Evolutionary conservation across 73 alveolate species (phyloP), one percentile per base, ranked within the genome.

Genomic region (Paramecium octaurelia): DNA sequence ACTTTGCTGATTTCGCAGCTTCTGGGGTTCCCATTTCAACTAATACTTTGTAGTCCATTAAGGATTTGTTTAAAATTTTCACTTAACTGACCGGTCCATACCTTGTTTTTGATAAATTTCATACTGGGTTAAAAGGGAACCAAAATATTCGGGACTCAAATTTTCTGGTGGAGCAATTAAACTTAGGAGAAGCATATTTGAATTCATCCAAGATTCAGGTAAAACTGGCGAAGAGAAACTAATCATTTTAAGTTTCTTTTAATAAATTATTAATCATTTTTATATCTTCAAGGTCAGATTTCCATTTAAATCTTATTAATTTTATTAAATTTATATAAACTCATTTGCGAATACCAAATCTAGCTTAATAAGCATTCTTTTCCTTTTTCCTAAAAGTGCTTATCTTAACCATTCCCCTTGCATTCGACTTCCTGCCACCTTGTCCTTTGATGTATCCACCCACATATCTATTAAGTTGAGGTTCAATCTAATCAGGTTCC

Each of bases 101-200:
- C 75, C 91, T 80, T 64, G 4, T 4, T 31, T 23, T 64, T 31
- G 9, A 34, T 64, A 18, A 54, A 75, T 16, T 24, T 21, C 54
- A 35, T 80, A 80, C 91, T 80, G 46, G 75, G 36, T 43, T 43
- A 80, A 46, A 18, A 80, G 75, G 31, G 70, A 18, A 24, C 48
- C 8, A 21, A 80, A 80, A 80, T 80, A 80, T 46, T 80, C 91
- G 14, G 91, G 91, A 27, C 48, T 80, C 73, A 80, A 46, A 80
- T 80, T 80, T 8, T 34, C 70, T 43, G 91, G 91, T 10, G 91
- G 91, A 24, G 91, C 91, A 18, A 35, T 23, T 14, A 80, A 21
- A 46, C 34, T 80, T 35, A 80, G 29, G 12, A 80, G 46, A 34
- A 48, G 75, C 57, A 35, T 42, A 23, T 43, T 80, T 10, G 91